A percentile compares a stretch with the other conserved stretches of the same genome.
Evolutionary conservation across 352 stramenopile species (phyloP).

Genomic region (Globisporangium splendens): DNA sequence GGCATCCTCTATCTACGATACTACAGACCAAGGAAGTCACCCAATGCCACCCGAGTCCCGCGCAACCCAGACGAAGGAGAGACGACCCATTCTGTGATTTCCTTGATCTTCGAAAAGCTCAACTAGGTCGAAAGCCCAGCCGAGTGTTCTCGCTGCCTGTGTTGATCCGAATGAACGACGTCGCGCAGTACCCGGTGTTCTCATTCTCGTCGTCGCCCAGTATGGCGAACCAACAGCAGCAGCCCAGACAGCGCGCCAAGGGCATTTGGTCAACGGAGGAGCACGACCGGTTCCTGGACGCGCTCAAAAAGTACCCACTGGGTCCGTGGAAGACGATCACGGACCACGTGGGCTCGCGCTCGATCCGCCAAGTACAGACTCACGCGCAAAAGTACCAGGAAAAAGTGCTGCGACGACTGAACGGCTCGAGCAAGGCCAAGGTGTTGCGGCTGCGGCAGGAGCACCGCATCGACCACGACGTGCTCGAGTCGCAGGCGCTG

Average conservation of each 20-base stretch:
- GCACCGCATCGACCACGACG: conserved; percentile 17
- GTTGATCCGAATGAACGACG: conserved; percentile 7
- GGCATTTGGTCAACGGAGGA: conserved; percentile 15
- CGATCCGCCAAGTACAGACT: conserved; percentile 16
- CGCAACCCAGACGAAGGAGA: too few relatives aligned
- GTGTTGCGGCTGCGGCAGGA: conserved; percentile 14
- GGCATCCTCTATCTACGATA: too few relatives aligned
- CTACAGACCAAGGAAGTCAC: too few relatives aligned
- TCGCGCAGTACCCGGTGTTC: conserved; percentile 2
- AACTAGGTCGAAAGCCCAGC: too few relatives aligned
- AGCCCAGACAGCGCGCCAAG: conserved; percentile 7
- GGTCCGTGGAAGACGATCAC: conserved; percentile 18
- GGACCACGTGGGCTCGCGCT: conserved; percentile 10
- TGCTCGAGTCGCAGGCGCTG: conserved; percentile 11
- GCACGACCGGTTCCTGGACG: conserved; percentile 18
- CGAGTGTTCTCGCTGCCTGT: too few relatives aligned
- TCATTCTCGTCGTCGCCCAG: background rate
- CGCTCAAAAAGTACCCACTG: conserved; percentile 15
- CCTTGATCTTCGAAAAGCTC: too few relatives aligned
- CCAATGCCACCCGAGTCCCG: too few relatives aligned
- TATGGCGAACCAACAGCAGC: conserved; percentile 3
- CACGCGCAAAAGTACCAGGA: conserved; percentile 20
- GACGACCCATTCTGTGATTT: too few relatives aligned
- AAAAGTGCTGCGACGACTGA: conserved; percentile 13
- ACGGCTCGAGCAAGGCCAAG: conserved; percentile 12